These are phyloP conservation scores for Golubevia pallescens DNA, from an alignment of 1,284 basidiomycete genomes.

Conservation along the genomic window DNA sequence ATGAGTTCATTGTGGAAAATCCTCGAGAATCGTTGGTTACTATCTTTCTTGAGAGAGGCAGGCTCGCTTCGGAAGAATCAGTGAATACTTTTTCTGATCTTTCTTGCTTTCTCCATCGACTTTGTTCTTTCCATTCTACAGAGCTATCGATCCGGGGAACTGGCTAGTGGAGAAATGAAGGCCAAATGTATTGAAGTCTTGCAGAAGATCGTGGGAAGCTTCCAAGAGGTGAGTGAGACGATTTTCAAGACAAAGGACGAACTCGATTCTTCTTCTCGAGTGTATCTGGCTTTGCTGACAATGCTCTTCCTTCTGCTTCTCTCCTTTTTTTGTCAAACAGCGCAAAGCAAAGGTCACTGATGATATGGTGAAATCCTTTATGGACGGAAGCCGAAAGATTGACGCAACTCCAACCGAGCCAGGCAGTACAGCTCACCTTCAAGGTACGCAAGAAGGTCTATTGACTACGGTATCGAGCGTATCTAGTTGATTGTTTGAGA, in stretches of 20 bases:
- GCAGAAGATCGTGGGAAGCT: constrained; percentile 51
- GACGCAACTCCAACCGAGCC: constrained; percentile 21
- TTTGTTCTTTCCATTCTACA: constrained; percentile 6
- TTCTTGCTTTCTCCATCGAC: neutral
- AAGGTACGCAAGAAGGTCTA: too few species aligned
- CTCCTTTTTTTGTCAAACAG: constrained; percentile 66
- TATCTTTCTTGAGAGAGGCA: constrained; percentile 1
- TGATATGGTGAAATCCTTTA: constrained; percentile 77
- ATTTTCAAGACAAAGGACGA: neutral
- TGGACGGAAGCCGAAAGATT: constrained; percentile 83
- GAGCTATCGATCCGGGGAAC: constrained; percentile 53
- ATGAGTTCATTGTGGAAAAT: neutral
- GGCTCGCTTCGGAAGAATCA: constrained; percentile 3
- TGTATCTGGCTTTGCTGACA: neutral
- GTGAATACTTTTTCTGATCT: neutral
- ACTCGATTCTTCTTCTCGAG: constrained; percentile 3
- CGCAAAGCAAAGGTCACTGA: constrained; percentile 82
- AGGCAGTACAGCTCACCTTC: too few species aligned
- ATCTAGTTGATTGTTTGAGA: too few species aligned
- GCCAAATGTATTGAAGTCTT: constrained; percentile 54
- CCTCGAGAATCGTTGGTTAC: neutral
- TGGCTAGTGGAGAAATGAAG: constrained; percentile 61
- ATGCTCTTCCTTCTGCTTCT: constrained; percentile 52
- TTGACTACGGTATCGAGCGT: too few species aligned
- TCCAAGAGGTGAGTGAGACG: constrained; percentile 35